Evolutionary conservation across 768 basidiomycete genomes (phyloP).

Genomic region (Lentinula detonsa): DNA sequence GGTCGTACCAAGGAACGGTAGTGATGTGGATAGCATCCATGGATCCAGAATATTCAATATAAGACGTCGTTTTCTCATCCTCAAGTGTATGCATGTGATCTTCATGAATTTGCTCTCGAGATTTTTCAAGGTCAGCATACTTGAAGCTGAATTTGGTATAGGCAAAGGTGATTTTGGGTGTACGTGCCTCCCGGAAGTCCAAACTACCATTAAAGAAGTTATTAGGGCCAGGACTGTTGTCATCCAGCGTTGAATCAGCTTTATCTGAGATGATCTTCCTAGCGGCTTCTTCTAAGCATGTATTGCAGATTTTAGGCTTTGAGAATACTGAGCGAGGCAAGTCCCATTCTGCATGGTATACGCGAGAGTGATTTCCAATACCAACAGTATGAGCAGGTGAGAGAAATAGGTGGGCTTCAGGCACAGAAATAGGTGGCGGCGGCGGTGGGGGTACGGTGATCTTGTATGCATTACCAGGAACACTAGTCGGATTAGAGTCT

Average conservation of each 20-base stretch:
- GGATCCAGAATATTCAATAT: neutral
- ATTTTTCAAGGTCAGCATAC: neutral
- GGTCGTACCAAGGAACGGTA: neutral
- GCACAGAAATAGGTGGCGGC: constrained; percentile 8
- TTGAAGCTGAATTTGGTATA: neutral
- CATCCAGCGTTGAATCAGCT: neutral
- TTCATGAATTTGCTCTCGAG: neutral
- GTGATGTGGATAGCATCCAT: neutral
- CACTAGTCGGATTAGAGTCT: constrained; percentile 16
- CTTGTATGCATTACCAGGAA: constrained; percentile 12
- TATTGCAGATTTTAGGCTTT: constrained; percentile 26
- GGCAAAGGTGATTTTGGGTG: neutral
- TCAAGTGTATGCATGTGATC: neutral
- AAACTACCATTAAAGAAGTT: neutral
- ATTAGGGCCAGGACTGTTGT: neutral
- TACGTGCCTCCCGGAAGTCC: neutral
- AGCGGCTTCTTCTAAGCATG: constrained; percentile 24
- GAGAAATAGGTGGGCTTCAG: constrained; percentile 46
- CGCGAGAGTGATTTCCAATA: constrained; percentile 45
- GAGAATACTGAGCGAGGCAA: constrained; percentile 37
- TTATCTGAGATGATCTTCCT: neutral
- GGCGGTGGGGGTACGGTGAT: constrained; percentile 15
- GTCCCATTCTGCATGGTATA: constrained; percentile 46
- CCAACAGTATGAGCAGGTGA: constrained; percentile 30
- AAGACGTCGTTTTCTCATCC: neutral